Percentiles rank a stretch among this genome's conserved stretches.
phyloP scores from a whole-genome alignment of 1,139 yeast species.

The Tardiomyces depauwii region DNA sequence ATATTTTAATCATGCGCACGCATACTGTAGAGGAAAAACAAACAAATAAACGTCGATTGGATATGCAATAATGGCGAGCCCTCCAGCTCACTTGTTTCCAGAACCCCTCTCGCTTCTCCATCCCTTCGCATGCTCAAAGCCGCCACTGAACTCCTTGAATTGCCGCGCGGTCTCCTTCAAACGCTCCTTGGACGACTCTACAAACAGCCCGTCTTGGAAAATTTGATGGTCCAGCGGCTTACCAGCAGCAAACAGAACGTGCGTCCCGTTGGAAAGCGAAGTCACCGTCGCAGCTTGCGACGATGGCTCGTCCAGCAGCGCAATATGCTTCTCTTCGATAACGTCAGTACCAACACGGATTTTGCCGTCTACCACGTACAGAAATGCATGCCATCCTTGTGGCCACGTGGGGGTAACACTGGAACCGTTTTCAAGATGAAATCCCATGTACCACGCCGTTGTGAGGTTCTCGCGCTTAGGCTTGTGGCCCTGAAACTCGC shows the following conservation, averaged over 20 bases:
- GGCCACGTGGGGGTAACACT: slow-evolving; percentile 51
- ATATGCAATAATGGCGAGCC: background rate
- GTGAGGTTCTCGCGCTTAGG: slow-evolving; percentile 75
- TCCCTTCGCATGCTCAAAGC: slow-evolving; percentile 50
- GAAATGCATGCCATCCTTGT: slow-evolving; percentile 52
- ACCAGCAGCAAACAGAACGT: slow-evolving; percentile 45
- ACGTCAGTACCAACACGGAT: slow-evolving; percentile 37
- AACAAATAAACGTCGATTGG: background rate
- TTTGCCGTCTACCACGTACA: slow-evolving; percentile 56
- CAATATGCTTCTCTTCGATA: slow-evolving; percentile 36
- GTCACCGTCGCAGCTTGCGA: slow-evolving; percentile 12
- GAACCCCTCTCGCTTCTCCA: slow-evolving; percentile 53
- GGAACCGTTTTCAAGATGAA: slow-evolving; percentile 55
- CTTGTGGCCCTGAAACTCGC: slow-evolving; percentile 62
- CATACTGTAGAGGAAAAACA: no score
- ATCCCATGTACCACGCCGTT: slow-evolving; percentile 69
- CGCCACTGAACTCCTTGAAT: slow-evolving; percentile 29
- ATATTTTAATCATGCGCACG: no score
- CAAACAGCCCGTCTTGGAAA: slow-evolving; percentile 77
- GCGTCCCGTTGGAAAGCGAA: slow-evolving; percentile 12
- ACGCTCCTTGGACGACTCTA: slow-evolving; percentile 48
- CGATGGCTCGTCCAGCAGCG: slow-evolving; percentile 26
- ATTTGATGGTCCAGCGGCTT: slow-evolving; percentile 54
- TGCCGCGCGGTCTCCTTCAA: slow-evolving; percentile 44
- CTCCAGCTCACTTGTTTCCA: background rate